Base-by-base conservation (phyloP, 202 grass and related monocot genomes). In the Dendrocalamus latiflorus region DNA sequence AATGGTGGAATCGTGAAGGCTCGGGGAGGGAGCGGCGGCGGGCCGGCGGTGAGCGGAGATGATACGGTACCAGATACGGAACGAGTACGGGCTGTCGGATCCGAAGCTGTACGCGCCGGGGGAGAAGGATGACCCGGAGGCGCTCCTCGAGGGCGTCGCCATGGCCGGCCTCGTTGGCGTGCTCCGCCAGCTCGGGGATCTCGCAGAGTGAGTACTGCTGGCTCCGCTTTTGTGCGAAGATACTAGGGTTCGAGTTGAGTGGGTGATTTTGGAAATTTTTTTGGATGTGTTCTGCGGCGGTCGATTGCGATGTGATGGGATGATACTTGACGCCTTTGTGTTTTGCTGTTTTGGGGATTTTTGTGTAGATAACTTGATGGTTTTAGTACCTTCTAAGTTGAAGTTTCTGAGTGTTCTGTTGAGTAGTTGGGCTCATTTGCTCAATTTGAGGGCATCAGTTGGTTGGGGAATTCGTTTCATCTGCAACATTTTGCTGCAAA, bases 121-220 rank as follows among this genome's bases (percentile, higher is more conserved):
- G 62, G 93, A 86, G 62, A 85, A 92, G 93, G 96, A 99, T 89
- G 96, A 99, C 64, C 96, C 96, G 26, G 91, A 94, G 87, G 96
- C 85, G 85, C 86, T 99, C 24, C 96, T 99, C 66, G 96, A 96
- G n/a, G n/a, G n/a, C n/a, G n/a, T n/a, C n/a, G n/a, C n/a, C n/a
- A n/a, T n/a, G n/a, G n/a, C n/a, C n/a, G 96, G 91, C 18, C 91
- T 99, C 83, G 96, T 91, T 30, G 96, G 96, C 70, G 71, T 99
- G 56, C 81, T 99, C n/a, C 89, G 93, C 5, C 96, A 99, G 89
- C 91, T 99, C 5, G 96, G 96, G 85, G 93, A 99, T 96, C 91
- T 99, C 70, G 87, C 96, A 0, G 93, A 96, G 96, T 99, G 55
- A 93, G 96, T 90, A 8, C 7, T 9, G 16, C 5, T 66, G 30